Base-by-base conservation (phyloP, 768 basidiomycete genomes). In the Pisolithus microcarpus region DNA sequence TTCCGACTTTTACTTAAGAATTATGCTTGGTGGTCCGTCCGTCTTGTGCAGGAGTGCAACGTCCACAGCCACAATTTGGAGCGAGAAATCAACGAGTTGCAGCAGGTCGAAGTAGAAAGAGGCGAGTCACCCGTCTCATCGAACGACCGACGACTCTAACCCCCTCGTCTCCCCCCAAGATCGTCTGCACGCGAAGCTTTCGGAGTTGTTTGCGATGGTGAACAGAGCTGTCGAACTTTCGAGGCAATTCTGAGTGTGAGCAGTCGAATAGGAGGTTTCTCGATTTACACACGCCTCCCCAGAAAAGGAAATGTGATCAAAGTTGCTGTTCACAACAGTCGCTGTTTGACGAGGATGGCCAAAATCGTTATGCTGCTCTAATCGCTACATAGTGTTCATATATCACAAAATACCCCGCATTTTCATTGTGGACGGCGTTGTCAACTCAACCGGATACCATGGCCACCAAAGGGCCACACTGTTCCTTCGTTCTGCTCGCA, bases 401-500 rank as follows among this genome's bases (percentile, higher is more conserved):
- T 15, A 45, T 34, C 46, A 38, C 26, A 23, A 30, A 52, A 30
- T 56, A 56, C 55, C 53, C 55, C 50, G 45, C 31, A 38, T 51
- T 39, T 19, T 44, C 36, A 26, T 9, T 19, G 37, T 39, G n/a
- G 18, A 15, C 26, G 15, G 21, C 47, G 44, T 44, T 34, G 28
- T 48, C 7, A 28, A 21, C 45, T 3, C 10, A 23, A 34, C 45
- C 24, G 21, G 26, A 53, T 9, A 65, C 57, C 48, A 84, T 85
- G 83, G 65, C 77, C 46, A 75, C 73, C 70, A 75, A 78, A 71
- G 78, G 80, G 38, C 80, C 87, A 52, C 87, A 90, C 66, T 89
- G 87, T 58, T 90, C 92, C 18, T 97, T 94, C 70, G 87, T 96
- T 53, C 76, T 99, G 44, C 80, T 98, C 48, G 96, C 96, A n/a